Base-by-base conservation (phyloP, 225 moss, liverwort and hornwort species). In the Thuidium tamariscinum region DNA sequence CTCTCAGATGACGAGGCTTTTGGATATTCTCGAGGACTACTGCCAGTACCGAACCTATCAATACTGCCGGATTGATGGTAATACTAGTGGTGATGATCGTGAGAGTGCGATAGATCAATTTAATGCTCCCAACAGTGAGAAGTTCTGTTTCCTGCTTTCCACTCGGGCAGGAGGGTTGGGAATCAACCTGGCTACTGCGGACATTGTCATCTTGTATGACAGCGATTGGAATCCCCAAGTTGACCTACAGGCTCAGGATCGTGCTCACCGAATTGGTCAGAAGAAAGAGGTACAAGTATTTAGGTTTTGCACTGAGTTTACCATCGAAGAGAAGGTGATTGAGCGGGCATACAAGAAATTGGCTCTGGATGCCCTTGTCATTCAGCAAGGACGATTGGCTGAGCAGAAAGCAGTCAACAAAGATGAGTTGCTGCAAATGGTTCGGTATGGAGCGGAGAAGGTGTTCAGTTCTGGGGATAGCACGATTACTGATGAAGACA, bases 151-250 rank as follows among this genome's bases (percentile, higher is more conserved):
- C 83, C 74, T 99, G 69, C 95, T 99, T 19, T 99, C 99, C 37
- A 99, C 99, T 16, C 94, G 99, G 80, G 99, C 99, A 30, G 99
- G 99, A 90, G 99, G 99, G 52, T 89, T 99, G 87, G 99, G 99
- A 79, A 99, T 99, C 81, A 99, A 99, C 82, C 85, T 99, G 83
- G 99, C 99, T n/a, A 99, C 99, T n/a, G 99, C 99, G 65, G 99
- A 99, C 77, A 99, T 94, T 85, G 99, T 99, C 63, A 97, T 99
- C 60, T 82, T 99, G 77, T 99, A 99, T 76, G 99, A 99, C 89
- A 99, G 99, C 82, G 99, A 99, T 91, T 99, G 99, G 99, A 99
- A 99, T 89, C 99, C 99, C 36, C 99, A 99, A 94, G 99, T 99
- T 30, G 99, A 99, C 86, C 84, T 99, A 60, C 99, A 99, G 92